Percentiles rank a stretch among this genome's conserved stretches.
These are phyloP conservation scores for Benincasa hispida DNA, from an alignment of 306 rosid genomes.

Conservation along the genomic window DNA sequence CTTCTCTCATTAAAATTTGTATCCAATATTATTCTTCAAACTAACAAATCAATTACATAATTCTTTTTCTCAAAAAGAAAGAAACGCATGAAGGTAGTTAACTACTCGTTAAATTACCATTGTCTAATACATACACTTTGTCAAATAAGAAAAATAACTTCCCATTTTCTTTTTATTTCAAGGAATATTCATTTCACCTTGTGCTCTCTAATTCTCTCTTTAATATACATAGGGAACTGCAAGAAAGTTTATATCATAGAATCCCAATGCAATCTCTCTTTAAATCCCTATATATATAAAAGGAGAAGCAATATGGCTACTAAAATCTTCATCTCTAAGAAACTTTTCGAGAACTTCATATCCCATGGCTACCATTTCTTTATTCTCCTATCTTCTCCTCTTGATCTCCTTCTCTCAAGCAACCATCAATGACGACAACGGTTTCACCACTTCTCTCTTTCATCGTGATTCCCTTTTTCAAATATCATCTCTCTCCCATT, in stretches of 20 bases:
- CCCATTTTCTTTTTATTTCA: neutral
- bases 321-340: neutral
- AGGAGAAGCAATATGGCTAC: neutral
- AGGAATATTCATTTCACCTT: neutral
- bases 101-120: too few species aligned
- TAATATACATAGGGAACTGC: neutral
- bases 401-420: neutral
- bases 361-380: neutral
- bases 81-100: too few species aligned
- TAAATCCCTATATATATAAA: neutral
- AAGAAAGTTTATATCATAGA: neutral
- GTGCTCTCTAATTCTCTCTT: neutral
- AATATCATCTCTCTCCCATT: constrained; percentile 19
- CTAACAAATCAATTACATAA: too few species aligned
- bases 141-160: too few species aligned
- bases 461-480: constrained; percentile 39
- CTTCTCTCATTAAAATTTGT: too few species aligned
- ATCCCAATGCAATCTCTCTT: neutral
- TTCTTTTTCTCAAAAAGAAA: too few species aligned
- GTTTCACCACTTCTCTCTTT: constrained; percentile 22
- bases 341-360: neutral
- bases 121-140: too few species aligned
- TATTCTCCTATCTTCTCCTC: neutral
- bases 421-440: neutral
- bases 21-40: too few species aligned